These are phyloP conservation scores for Aphelidium insulamus DNA, from an alignment of 371 early-diverging fungal genomes.

Conservation along the genomic window DNA sequence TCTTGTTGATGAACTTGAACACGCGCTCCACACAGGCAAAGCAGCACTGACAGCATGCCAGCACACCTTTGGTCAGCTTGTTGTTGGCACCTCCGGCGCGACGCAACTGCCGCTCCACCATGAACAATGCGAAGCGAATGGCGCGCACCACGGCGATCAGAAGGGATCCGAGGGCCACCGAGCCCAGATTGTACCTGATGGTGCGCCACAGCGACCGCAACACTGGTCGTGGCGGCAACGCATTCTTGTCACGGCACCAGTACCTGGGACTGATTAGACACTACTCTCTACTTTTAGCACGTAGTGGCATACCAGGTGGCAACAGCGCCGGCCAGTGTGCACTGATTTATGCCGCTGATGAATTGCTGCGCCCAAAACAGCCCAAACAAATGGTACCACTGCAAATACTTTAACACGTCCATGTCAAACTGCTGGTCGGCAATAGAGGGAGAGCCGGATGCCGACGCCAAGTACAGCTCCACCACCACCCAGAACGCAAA, in stretches of 20 bases:
- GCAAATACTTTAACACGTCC: too few species aligned
- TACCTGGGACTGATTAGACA: too few species aligned
- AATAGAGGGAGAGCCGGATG: neutral
- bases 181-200: constrained; percentile 21
- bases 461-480: neutral
- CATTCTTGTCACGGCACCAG: constrained; percentile 19
- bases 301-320: too few species aligned
- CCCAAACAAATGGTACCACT: constrained; percentile 16
- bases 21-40: constrained; percentile 10
- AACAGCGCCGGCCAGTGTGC: constrained; percentile 20
- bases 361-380: constrained; percentile 19
- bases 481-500: neutral
- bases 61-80: constrained; percentile 6
- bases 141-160: constrained; percentile 19
- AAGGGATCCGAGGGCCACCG: constrained; percentile 20
- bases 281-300: too few species aligned
- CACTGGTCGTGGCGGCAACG: constrained; percentile 9
- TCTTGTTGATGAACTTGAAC: constrained; percentile 22
- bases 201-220: constrained; percentile 10
- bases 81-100: constrained; percentile 5
- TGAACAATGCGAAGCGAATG: constrained; percentile 10
- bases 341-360: constrained; percentile 15
- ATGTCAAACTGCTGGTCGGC: neutral
- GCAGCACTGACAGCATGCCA: constrained; percentile 21
- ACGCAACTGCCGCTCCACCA: constrained; percentile 6